phyloP scores from a whole-genome alignment of 208 protist species.

The Acanthamoeba healyi region DNA sequence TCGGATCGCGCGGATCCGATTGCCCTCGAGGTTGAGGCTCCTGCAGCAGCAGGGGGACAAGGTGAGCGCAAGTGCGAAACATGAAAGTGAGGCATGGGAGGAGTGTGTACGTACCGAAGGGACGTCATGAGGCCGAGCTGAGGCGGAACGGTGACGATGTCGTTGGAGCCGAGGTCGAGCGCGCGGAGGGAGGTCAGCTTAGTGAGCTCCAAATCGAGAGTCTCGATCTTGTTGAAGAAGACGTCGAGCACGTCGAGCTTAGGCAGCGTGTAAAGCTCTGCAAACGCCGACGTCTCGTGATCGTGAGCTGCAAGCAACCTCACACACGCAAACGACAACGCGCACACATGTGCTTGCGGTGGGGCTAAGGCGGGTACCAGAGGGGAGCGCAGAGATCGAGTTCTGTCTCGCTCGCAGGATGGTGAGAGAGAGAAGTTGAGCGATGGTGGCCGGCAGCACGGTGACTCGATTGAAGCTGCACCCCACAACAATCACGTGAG shows the following conservation, averaged over 20 bases:
- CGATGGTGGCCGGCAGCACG: neutral
- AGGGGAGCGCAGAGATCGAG: neutral
- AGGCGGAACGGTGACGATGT: slow-evolving; percentile 31
- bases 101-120: neutral
- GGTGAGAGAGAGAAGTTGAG: neutral
- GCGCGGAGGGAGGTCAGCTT: neutral
- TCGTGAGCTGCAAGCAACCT: neutral
- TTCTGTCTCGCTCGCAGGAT: slow-evolving; percentile 13
- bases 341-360: no score
- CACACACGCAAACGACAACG: no score
- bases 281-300: neutral
- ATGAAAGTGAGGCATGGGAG: neutral
- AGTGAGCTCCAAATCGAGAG: neutral
- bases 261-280: neutral
- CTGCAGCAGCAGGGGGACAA: neutral
- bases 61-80: neutral
- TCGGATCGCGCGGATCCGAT: slow-evolving; percentile 39
- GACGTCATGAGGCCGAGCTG: slow-evolving; percentile 13
- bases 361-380: no score
- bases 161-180: slow-evolving; percentile 35
- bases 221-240: slow-evolving; percentile 39
- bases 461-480: neutral
- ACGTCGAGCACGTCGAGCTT: neutral
- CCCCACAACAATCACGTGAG: neutral
- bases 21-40: slow-evolving; percentile 39